Conservation (phyloP, 768 basidiomycete species). For the Fomitopsis serialis region DNA sequence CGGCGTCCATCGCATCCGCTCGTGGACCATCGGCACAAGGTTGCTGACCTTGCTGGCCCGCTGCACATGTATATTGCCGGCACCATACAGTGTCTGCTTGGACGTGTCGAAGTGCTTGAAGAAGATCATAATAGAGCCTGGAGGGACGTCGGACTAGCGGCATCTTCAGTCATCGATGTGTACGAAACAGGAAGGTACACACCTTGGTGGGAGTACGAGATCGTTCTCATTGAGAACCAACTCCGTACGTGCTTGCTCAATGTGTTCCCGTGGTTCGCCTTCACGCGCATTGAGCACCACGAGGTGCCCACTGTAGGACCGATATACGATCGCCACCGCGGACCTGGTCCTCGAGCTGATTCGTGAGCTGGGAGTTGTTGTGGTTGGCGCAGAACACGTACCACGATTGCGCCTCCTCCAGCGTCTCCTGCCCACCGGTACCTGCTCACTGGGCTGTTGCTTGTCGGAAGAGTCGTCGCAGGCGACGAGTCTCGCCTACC, state of each 20-base stretch:
- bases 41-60: slow-evolving; percentile 87
- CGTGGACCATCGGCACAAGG: slow-evolving; percentile 80
- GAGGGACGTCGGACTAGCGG: slow-evolving; percentile 61
- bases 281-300: slow-evolving; percentile 49
- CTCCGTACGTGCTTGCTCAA: slow-evolving; percentile 52
- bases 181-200: slow-evolving; percentile 23
- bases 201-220: slow-evolving; percentile 75
- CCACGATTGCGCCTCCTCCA: slow-evolving; percentile 89
- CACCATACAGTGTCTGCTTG: slow-evolving; percentile 81
- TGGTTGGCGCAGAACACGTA: slow-evolving; percentile 90
- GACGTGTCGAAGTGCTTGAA: slow-evolving; percentile 97
- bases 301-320: slow-evolving; percentile 73
- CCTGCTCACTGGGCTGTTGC: too few relatives aligned
- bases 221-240: slow-evolving; percentile 72
- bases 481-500: too few relatives aligned
- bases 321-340: slow-evolving; percentile 83
- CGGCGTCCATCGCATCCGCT: slow-evolving; percentile 91
- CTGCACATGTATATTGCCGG: slow-evolving; percentile 84
- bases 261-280: slow-evolving; percentile 53
- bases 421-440: too few relatives aligned
- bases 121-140: slow-evolving; percentile 95
- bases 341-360: slow-evolving; percentile 92
- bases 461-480: too few relatives aligned
- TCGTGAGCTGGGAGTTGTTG: slow-evolving; percentile 91
- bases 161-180: background rate